phyloP scores from a whole-genome alignment of 768 basidiomycete genomes.

The Rubroboletus pulcherrimus region DNA sequence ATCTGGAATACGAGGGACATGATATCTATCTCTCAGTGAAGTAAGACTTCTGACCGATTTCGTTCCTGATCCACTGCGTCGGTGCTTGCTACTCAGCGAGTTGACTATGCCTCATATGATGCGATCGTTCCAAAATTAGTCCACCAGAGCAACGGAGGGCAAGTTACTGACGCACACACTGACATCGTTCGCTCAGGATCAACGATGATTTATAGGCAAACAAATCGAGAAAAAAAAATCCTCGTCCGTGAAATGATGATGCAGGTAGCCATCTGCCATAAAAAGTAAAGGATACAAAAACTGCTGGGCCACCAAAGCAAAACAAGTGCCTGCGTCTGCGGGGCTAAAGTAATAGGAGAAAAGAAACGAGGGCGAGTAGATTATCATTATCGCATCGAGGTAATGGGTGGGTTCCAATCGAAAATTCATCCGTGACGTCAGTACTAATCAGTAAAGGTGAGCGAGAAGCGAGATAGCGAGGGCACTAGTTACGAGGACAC shows the following conservation, averaged over 20 bases:
- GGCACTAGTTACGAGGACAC: slow-evolving; percentile 11
- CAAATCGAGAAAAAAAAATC: not conserved
- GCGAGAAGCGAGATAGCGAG: slow-evolving; percentile 14
- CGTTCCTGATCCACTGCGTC: not conserved
- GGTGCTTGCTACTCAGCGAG: not conserved
- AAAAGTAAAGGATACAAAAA: not conserved
- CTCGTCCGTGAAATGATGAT: no score
- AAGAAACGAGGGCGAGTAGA: not conserved
- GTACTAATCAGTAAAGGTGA: slow-evolving; percentile 17
- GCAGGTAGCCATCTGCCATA: not conserved
- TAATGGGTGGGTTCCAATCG: not conserved
- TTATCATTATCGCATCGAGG: not conserved
- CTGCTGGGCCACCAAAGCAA: not conserved
- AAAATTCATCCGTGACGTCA: not conserved
- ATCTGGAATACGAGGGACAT: not conserved
- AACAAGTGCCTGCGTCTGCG: not conserved
- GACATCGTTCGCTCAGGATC: not conserved
- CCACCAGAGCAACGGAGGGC: not conserved
- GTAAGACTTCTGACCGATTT: not conserved
- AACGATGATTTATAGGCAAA: not conserved
- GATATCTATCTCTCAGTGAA: no score
- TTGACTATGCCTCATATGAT: no score
- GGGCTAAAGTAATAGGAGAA: not conserved
- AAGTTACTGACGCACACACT: not conserved
- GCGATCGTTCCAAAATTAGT: not conserved